Evolutionary conservation across 2,329 filamentous ascomycete species (phyloP).

Genomic region (Pseudopithomyces chartarum): DNA sequence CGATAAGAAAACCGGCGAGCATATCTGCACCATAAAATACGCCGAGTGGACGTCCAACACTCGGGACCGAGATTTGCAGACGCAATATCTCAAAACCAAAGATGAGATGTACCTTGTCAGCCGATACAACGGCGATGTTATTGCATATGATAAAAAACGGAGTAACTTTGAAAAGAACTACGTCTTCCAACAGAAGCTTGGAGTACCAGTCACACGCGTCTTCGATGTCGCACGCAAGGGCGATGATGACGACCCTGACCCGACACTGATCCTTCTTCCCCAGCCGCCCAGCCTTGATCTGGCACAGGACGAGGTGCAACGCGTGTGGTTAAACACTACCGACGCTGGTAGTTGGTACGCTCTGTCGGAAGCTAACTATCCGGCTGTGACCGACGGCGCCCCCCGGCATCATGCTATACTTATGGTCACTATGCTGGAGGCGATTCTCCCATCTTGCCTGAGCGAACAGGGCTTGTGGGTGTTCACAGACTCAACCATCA

Average conservation of each 20-base stretch:
- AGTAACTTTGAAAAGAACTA: slow-evolving; percentile 37
- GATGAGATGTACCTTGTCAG: slow-evolving; percentile 90
- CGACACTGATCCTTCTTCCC: slow-evolving; percentile 81
- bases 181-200: slow-evolving; percentile 62
- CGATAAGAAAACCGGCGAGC: slow-evolving; percentile 71
- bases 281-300: slow-evolving; percentile 73
- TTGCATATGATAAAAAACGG: slow-evolving; percentile 74
- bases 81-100: slow-evolving; percentile 78
- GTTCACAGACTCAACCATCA: slow-evolving; percentile 44
- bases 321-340: slow-evolving; percentile 84
- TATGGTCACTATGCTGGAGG: slow-evolving; percentile 34
- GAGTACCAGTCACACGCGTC: slow-evolving; percentile 80
- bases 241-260: slow-evolving; percentile 68
- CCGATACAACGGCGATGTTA: slow-evolving; percentile 80
- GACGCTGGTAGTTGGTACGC: slow-evolving; percentile 91
- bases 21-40: slow-evolving; percentile 88
- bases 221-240: slow-evolving; percentile 84
- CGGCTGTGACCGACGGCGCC: slow-evolving; percentile 77
- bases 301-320: slow-evolving; percentile 46
- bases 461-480: slow-evolving; percentile 44
- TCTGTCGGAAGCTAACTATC: slow-evolving; percentile 84
- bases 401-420: slow-evolving; percentile 62
- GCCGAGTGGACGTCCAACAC: slow-evolving; percentile 96
- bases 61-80: slow-evolving; percentile 82
- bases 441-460: slow-evolving; percentile 32